These are phyloP conservation scores for Hebeloma cylindrosporum DNA, from an alignment of 768 basidiomycete species.

Conservation along the genomic window DNA sequence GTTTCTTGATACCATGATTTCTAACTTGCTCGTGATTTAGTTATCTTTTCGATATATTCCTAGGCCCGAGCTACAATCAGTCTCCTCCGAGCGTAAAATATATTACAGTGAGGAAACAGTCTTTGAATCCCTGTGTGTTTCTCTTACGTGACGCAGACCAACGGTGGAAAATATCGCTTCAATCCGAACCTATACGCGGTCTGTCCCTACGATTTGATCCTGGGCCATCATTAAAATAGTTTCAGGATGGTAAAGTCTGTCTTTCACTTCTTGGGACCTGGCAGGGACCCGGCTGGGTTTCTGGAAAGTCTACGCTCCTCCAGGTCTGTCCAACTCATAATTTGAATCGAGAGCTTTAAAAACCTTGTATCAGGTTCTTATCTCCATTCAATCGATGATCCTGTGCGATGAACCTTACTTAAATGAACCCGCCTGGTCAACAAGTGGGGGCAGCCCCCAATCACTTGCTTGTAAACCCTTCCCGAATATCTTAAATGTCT, in stretches of 20 bases:
- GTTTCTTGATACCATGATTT: constrained; percentile 37
- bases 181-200: constrained; percentile 95
- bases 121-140: neutral
- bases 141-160: constrained; percentile 52
- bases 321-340: constrained; percentile 52
- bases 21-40: constrained; percentile 17
- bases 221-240: neutral
- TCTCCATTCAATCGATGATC: constrained; percentile 97
- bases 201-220: constrained; percentile 25
- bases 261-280: constrained; percentile 90
- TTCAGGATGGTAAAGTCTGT: constrained; percentile 91
- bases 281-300: constrained; percentile 90
- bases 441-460: constrained; percentile 66
- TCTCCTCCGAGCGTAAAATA: constrained; percentile 72
- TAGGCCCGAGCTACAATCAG: constrained; percentile 87
- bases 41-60: constrained; percentile 85
- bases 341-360: neutral
- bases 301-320: constrained; percentile 86
- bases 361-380: constrained; percentile 64
- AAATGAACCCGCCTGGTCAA: constrained; percentile 90
- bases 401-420: constrained; percentile 91
- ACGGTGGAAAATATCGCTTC: constrained; percentile 86
- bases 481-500: neutral
- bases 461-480: constrained; percentile 69
- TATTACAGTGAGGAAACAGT: constrained; percentile 49